A percentile compares a stretch with the other conserved stretches of the same genome.
Evolutionary conservation across 2,329 filamentous ascomycete species (phyloP).

Genomic region (Cladophialophora bantiana): DNA sequence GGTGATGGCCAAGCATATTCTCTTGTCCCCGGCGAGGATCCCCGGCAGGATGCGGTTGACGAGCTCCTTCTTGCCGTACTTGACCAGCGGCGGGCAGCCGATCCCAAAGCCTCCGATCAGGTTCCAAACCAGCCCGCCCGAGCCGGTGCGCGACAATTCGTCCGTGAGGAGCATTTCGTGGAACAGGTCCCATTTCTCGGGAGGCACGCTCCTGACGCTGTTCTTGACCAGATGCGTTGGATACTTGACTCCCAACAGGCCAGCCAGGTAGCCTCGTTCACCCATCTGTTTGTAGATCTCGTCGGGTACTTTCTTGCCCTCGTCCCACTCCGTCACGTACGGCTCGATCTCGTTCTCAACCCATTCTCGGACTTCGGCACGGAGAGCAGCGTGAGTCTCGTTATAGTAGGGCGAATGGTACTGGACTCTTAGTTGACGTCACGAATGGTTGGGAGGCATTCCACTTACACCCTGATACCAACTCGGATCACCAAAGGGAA

Average conservation of each 20-base stretch:
- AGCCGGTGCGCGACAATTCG: conserved; percentile 86
- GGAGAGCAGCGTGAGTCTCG: conserved; percentile 87
- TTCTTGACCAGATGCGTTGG: conserved; percentile 76
- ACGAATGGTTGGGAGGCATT: neutral
- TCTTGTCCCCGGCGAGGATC: conserved; percentile 90
- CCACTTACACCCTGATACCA: conserved; percentile 90
- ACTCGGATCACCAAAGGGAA: conserved; percentile 88
- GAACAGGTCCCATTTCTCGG: conserved; percentile 97
- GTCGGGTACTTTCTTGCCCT: conserved; percentile 86
- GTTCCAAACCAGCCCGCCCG: conserved; percentile 96
- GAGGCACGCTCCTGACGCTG: conserved; percentile 75
- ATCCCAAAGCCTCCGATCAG: conserved; percentile 96
- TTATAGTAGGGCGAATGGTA: conserved; percentile 98
- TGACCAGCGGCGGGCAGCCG: conserved; percentile 87
- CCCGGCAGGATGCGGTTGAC: conserved; percentile 87
- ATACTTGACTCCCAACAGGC: conserved; percentile 80
- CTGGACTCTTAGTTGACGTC: conserved; percentile 52
- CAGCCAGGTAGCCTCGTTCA: conserved; percentile 87
- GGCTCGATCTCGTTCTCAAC: conserved; percentile 89
- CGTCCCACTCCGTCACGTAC: conserved; percentile 94
- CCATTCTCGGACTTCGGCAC: conserved; percentile 90
- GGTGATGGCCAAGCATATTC: conserved; percentile 96
- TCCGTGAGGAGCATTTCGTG: conserved; percentile 96
- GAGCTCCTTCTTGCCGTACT: conserved; percentile 85
- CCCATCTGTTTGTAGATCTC: conserved; percentile 96